Evolutionary conservation across 2,329 filamentous ascomycete genomes (phyloP).

Genomic region (Tricladium varicosporioides): DNA sequence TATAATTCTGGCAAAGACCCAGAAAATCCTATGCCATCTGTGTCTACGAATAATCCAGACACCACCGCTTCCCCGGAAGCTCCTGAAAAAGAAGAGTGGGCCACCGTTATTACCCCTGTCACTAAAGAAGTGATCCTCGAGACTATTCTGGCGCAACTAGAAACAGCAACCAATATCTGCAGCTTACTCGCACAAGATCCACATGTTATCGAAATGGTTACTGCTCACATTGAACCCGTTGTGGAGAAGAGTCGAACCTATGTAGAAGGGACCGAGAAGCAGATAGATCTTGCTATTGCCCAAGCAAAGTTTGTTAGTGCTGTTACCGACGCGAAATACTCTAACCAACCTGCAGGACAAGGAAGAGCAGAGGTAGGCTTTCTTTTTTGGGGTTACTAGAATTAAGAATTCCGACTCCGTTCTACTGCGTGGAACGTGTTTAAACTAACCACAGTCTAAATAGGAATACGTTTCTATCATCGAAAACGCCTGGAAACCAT

Average conservation of each 20-base stretch:
- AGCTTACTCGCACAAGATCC: constrained; percentile 43
- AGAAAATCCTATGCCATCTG: too few relatives aligned
- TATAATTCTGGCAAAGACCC: not conserved
- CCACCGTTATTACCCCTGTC: constrained; percentile 63
- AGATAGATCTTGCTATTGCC: constrained; percentile 52
- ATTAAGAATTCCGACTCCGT: not conserved
- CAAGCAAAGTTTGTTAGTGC: constrained; percentile 55
- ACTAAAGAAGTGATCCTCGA: constrained; percentile 65
- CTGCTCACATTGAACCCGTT: not conserved
- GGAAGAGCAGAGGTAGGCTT: constrained; percentile 28
- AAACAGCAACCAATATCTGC: constrained; percentile 50
- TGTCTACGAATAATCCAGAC: too few relatives aligned
- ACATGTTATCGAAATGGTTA: not conserved
- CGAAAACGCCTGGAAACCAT: constrained; percentile 39
- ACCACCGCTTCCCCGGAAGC: constrained; percentile 7
- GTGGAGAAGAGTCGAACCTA: not conserved
- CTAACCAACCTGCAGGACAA: too few relatives aligned
- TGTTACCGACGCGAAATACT: constrained; percentile 56
- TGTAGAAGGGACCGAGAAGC: constrained; percentile 34
- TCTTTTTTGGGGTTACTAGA: constrained; percentile 50
- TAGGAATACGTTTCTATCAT: constrained; percentile 21
- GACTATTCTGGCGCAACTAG: constrained; percentile 63
- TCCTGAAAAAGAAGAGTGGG: constrained; percentile 57
- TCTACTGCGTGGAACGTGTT: not conserved
- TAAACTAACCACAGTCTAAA: not conserved